Evolutionary conservation across 2,329 filamentous ascomycete species (phyloP), one percentile per base, ranked within the genome.

Genomic region (Myriosclerotinia curreyana): DNA sequence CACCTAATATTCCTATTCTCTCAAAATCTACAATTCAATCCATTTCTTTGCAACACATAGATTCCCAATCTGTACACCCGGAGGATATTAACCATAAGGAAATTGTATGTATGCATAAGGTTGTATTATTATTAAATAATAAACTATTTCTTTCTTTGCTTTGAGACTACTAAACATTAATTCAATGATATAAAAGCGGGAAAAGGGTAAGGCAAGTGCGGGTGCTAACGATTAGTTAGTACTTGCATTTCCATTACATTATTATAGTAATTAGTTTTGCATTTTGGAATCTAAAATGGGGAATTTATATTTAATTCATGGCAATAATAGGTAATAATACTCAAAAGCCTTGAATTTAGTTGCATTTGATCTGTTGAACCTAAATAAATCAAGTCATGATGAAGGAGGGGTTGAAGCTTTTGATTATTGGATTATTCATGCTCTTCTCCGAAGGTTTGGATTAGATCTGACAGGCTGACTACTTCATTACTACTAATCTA

Each of bases 181-280:
- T 22, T 28, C 44, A 55, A 28, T 22, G 31, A 50, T 58, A 50
- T 31, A 52, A 59, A 55, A 61, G 55, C 60, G 65, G 67, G 66
- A 71, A 70, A 69, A 69, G 46, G 68, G 68, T 67, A 71, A 70
- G 69, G 70, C 71, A 68, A 67, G 68, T 68, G 66, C 69, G 69
- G 69, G 66, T 71, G 69, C 67, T 69, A 71, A 70, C 67, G 68
- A 70, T 66, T 63, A 59, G 54, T 66, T 63, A 59, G 54, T 34
- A 31, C 55, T 58, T 63, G 61, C 61, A 63, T 59, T 42, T 58
- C 44, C 44, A 50, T 59, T 58, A 44, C 52, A 58, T 58, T 46
- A 46, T 38, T 46, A 46, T 38, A 46, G 54, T 58, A 31, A 7
- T 42, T 58, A 46, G 40, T 50, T 34, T 58, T 34, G n/a, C 40